These are phyloP conservation scores for Pulicaria dysenterica DNA, from an alignment of 129 eudicot genomes.

Conservation along the genomic window DNA sequence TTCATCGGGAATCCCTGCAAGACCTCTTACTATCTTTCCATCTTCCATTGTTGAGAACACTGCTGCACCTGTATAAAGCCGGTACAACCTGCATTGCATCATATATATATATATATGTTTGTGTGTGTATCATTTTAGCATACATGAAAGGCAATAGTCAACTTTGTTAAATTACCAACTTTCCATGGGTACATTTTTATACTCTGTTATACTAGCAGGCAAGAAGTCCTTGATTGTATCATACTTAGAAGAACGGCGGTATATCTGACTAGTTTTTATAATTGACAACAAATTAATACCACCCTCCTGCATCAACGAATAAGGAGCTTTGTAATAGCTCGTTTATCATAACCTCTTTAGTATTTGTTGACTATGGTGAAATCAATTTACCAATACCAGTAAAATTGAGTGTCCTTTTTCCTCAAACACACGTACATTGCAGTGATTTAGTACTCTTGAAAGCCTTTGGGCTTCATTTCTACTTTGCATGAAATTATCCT, in stretches of 20 bases:
- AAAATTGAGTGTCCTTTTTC: conserved; percentile 75
- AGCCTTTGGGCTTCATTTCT: conserved; percentile 71
- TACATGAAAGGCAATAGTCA: not conserved
- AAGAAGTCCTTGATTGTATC: conserved; percentile 66
- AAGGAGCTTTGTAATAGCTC: not conserved
- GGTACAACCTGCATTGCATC: conserved; percentile 47
- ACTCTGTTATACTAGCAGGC: conserved; percentile 77
- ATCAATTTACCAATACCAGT: conserved; percentile 50
- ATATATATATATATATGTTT: not conserved
- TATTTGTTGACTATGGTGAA: not conserved
- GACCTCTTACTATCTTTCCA: conserved; percentile 82
- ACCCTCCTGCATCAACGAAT: conserved; percentile 62
- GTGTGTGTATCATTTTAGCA: not conserved
- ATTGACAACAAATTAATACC: conserved; percentile 69
- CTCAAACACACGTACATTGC: conserved; percentile 57
- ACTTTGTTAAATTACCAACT: conserved; percentile 38
- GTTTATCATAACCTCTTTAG: not conserved
- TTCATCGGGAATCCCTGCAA: conserved; percentile 73
- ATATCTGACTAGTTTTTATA: conserved; percentile 58
- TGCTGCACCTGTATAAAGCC: conserved; percentile 49
- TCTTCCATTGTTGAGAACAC: conserved; percentile 68
- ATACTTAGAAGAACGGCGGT: conserved; percentile 61
- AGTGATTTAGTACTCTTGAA: conserved; percentile 42
- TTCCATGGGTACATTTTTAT: conserved; percentile 41
- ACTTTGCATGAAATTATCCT: conserved; percentile 73